A percentile compares a stretch with the other conserved stretches of the same genome.
phyloP scores from a whole-genome alignment of 768 basidiomycete genomes.

The Scleroderma bovista region DNA sequence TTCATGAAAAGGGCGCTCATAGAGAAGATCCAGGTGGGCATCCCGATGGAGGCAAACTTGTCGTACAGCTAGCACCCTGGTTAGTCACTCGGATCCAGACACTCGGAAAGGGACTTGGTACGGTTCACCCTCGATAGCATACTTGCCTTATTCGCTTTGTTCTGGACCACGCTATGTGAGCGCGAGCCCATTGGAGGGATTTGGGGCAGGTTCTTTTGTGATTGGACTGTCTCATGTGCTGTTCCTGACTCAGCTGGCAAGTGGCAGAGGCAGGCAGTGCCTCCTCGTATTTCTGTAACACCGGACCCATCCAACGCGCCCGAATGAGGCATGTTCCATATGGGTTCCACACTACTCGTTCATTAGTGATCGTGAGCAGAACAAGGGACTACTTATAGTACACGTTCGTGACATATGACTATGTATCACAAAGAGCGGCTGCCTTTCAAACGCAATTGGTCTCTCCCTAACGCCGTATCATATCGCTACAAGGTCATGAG shows the following conservation, averaged over 20 bases:
- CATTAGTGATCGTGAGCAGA: slow-evolving; percentile 12
- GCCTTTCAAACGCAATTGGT: no score
- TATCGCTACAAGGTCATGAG: slow-evolving; percentile 17
- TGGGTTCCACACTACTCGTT: slow-evolving; percentile 7
- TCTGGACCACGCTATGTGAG: slow-evolving; percentile 24
- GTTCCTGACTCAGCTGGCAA: slow-evolving; percentile 24
- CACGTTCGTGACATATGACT: neutral
- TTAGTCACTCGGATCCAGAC: slow-evolving; percentile 25
- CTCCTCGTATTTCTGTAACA: slow-evolving; percentile 20
- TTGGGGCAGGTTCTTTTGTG: slow-evolving; percentile 14
- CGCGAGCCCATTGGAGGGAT: slow-evolving; percentile 4
- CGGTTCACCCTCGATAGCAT: slow-evolving; percentile 29
- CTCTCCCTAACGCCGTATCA: no score
- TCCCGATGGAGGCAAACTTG: slow-evolving; percentile 45
- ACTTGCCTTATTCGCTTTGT: slow-evolving; percentile 32
- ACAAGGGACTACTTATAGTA: neutral
- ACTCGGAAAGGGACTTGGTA: slow-evolving; percentile 19
- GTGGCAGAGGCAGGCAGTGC: slow-evolving; percentile 20
- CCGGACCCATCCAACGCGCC: slow-evolving; percentile 27
- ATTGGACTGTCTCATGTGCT: slow-evolving; percentile 20
- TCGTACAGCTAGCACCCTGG: slow-evolving; percentile 36
- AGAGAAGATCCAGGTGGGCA: slow-evolving; percentile 74
- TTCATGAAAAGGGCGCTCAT: slow-evolving; percentile 95
- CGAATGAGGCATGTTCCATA: slow-evolving; percentile 18
- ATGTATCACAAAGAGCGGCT: neutral